Percentiles rank a stretch among this genome's conserved stretches.
phyloP scores from a whole-genome alignment of 768 basidiomycete species.

The Podaxis sp. region DNA sequence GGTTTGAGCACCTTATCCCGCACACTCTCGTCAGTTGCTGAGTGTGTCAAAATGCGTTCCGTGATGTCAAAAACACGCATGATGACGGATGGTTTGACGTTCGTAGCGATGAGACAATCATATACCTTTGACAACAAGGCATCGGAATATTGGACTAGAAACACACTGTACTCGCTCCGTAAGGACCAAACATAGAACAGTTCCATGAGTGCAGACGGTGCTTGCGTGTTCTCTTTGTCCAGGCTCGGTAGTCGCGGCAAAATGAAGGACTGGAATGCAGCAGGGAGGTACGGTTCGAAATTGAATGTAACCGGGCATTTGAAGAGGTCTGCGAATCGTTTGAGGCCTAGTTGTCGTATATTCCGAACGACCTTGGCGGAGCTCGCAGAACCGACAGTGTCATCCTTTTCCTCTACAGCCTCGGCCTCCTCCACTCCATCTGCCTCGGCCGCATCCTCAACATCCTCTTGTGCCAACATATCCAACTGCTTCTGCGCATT shows the following conservation, averaged over 20 bases:
- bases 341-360: conserved; percentile 79
- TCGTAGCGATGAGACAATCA: conserved; percentile 73
- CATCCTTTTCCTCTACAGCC: conserved; percentile 24
- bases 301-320: conserved; percentile 68
- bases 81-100: conserved; percentile 84
- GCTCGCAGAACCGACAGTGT: conserved; percentile 26
- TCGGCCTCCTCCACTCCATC: conserved; percentile 21
- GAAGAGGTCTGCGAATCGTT: conserved; percentile 88
- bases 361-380: conserved; percentile 42
- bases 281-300: conserved; percentile 64
- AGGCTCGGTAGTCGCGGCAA: conserved; percentile 75
- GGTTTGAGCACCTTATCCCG: conserved; percentile 58
- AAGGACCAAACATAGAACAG: conserved; percentile 77
- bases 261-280: conserved; percentile 68
- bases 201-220: conserved; percentile 85
- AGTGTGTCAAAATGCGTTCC: conserved; percentile 58
- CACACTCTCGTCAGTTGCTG: conserved; percentile 45
- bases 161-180: conserved; percentile 48
- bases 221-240: conserved; percentile 84
- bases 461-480: conserved; percentile 22
- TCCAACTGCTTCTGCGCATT: conserved; percentile 60
- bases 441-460: conserved; percentile 18
- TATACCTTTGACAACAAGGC: conserved; percentile 74
- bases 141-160: conserved; percentile 67
- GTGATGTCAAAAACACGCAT: conserved; percentile 81